Percentiles rank a stretch among this genome's conserved stretches.
These are phyloP conservation scores for Gaultheria prostrata DNA, from an alignment of 148 eudicot species.

Conservation along the genomic window DNA sequence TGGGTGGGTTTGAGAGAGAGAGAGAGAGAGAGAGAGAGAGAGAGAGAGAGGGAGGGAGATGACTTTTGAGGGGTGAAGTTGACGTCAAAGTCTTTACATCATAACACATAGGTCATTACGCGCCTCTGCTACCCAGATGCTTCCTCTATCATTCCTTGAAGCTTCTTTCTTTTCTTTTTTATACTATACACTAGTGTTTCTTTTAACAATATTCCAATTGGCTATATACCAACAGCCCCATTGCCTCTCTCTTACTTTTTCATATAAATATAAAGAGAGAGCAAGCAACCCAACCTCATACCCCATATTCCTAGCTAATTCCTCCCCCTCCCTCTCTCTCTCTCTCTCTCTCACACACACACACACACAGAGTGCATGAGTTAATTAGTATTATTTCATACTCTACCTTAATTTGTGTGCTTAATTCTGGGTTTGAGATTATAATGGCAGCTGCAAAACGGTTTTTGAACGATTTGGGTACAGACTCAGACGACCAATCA, in stretches of 20 bases:
- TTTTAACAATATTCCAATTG: no score
- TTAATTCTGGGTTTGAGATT: constrained; percentile 12
- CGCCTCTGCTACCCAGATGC: constrained; percentile 23
- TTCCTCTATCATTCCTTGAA: constrained; percentile 42
- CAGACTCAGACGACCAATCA: constrained; percentile 33
- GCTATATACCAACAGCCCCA: neutral
- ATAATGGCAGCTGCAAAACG: constrained; percentile 48
- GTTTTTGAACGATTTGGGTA: constrained; percentile 18
- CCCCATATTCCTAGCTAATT: neutral
- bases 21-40: no score
- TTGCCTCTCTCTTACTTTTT: neutral
- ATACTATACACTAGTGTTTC: no score
- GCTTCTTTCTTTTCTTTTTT: constrained; percentile 3
- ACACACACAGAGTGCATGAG: no score
- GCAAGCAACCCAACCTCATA: neutral
- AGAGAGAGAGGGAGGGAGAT: neutral
- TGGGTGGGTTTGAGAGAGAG: no score
- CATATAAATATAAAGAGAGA: no score
- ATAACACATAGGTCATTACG: constrained; percentile 10
- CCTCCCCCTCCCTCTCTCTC: constrained; percentile 11
- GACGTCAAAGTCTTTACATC: constrained; percentile 36
- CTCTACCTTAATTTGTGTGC: neutral
- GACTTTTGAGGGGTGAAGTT: constrained; percentile 3
- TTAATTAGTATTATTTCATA: neutral
- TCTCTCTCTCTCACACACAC: neutral